phyloP scores from a whole-genome alignment of 1,284 basidiomycete genomes.

The Cryptococcus deneoformans region DNA sequence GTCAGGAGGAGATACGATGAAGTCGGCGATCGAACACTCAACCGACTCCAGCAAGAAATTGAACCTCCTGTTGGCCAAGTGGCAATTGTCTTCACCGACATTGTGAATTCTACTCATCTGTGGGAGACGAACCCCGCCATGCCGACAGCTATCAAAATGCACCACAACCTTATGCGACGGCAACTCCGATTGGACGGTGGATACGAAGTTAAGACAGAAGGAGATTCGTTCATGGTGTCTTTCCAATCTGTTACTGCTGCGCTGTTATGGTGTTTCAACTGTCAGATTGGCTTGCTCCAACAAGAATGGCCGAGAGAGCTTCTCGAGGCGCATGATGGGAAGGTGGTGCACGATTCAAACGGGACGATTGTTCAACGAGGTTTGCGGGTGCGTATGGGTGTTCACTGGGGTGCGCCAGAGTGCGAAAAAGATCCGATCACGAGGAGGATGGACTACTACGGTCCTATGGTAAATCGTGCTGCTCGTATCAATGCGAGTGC shows the following conservation, averaged over 20 bases:
- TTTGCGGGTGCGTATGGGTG: constrained; percentile 94
- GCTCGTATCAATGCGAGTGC: constrained; percentile 82
- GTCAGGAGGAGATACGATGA: constrained; percentile 44
- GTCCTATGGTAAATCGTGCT: constrained; percentile 88
- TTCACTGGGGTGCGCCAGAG: constrained; percentile 88
- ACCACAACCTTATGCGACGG: constrained; percentile 83
- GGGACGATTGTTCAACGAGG: constrained; percentile 79
- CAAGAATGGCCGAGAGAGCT: constrained; percentile 94
- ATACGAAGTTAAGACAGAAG: constrained; percentile 99
- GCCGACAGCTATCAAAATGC: constrained; percentile 89
- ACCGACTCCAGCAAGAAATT: constrained; percentile 73
- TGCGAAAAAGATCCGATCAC: constrained; percentile 95
- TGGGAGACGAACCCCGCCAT: constrained; percentile 98
- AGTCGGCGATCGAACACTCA: constrained; percentile 53
- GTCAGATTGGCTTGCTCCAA: constrained; percentile 81
- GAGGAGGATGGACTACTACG: constrained; percentile 96
- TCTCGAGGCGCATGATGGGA: constrained; percentile 87
- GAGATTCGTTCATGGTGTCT: constrained; percentile 98
- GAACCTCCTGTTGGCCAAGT: constrained; percentile 84
- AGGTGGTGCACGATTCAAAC: constrained; percentile 67
- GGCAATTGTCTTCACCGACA: constrained; percentile 97
- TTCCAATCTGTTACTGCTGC: constrained; percentile 88
- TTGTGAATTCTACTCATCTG: constrained; percentile 92
- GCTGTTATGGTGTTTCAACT: constrained; percentile 86
- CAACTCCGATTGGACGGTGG: constrained; percentile 89